Evolutionary conservation across 75 land plant genomes (phyloP), one percentile per base, ranked within the genome.

Genomic region (Pinus taeda): DNA sequence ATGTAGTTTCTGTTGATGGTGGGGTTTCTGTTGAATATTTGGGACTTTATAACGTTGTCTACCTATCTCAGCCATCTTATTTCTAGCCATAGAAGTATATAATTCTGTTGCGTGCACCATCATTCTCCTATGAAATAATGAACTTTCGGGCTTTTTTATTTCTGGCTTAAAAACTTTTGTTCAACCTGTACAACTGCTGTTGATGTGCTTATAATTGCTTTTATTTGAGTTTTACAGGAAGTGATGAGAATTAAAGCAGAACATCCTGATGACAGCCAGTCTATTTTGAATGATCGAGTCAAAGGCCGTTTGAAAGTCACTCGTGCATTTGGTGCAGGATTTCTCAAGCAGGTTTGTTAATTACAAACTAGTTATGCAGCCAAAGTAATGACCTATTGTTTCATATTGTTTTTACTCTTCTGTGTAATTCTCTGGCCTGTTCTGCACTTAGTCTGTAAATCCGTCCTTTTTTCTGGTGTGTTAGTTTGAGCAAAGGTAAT

Each of bases 291-390:
- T 75, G 95, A 88, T 71, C 86, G 98, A 49, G 98, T 96, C 57
- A 96, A 96, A 75, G 98, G 98, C 3, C 85, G 80, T 8, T 77
- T 96, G 81, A 91, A 93, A 80, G 98, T 96, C 60, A 96, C 98
- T 49, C 91, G 98, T 79, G 98, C 98, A 55, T 96, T 96, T 88
- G 98, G 98, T 26, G 98, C 98, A 62, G 97, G 95, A 9, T 96
- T 85, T 81, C 86, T 96, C 26, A 96, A 96, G 73, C 83, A 90
- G 92, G 97, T 90, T 70, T 37, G 78, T 59, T 59, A n/a, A 58
- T 71, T 26, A 9, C 15, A 73, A 56, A 73, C 15, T 57, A 56
- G 33, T 56, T 57, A 57, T 26, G 55, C 17, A 7, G 18, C 11
- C 29, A 42, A 73, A 24, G 21, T 21, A 55, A 56, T 15, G 26